phyloP scores from a whole-genome alignment of 2,329 filamentous ascomycete genomes.

The Nothopassalora personata region DNA sequence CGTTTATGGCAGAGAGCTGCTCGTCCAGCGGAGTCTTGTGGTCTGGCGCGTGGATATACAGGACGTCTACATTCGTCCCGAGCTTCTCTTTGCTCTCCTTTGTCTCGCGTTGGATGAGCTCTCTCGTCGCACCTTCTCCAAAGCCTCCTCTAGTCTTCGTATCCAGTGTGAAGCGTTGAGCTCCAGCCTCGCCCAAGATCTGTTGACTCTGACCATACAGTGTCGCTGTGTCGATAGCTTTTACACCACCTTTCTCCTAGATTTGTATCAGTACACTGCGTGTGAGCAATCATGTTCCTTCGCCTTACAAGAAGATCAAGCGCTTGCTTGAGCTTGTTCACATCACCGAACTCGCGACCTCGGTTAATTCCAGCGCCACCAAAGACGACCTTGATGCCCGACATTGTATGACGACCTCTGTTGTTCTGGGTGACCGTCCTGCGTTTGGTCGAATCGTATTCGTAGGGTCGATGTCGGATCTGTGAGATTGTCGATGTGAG shows the following conservation, averaged over 20 bases:
- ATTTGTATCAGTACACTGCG: not conserved
- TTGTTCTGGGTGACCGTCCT: too few species aligned
- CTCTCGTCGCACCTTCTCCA: constrained; percentile 33
- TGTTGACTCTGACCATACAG: constrained; percentile 39
- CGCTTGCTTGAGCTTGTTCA: constrained; percentile 22
- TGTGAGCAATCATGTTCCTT: not conserved
- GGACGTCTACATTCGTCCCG: constrained; percentile 25
- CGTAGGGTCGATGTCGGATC: not conserved
- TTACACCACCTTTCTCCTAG: constrained; percentile 30
- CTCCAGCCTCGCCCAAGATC: constrained; percentile 37
- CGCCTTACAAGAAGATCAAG: constrained; percentile 25
- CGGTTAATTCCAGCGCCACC: constrained; percentile 28
- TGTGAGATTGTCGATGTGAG: too few species aligned
- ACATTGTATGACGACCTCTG: not conserved
- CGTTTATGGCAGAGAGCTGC: constrained; percentile 30
- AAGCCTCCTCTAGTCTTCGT: constrained; percentile 43
- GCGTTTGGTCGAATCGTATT: too few species aligned
- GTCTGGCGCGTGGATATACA: constrained; percentile 33
- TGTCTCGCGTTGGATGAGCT: constrained; percentile 32
- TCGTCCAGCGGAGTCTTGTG: constrained; percentile 27
- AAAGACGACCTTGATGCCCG: constrained; percentile 35
- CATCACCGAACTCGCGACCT: constrained; percentile 16
- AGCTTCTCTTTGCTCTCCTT: constrained; percentile 31
- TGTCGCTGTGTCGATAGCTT: constrained; percentile 39
- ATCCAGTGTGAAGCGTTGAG: constrained; percentile 42